These are phyloP conservation scores for Tulasnella sp. DNA, from an alignment of 768 basidiomycete genomes.

Conservation along the genomic window DNA sequence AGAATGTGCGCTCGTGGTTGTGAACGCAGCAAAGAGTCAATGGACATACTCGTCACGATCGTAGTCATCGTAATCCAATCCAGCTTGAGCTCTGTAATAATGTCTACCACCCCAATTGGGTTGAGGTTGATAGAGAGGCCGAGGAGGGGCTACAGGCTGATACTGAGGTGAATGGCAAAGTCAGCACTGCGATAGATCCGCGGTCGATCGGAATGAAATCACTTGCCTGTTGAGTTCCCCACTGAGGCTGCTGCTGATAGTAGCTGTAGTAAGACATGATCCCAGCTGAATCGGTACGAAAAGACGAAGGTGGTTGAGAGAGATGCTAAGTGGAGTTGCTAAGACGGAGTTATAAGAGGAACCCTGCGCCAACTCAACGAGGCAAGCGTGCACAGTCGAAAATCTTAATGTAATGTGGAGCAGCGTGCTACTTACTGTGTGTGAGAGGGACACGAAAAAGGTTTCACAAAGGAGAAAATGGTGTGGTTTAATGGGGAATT, in stretches of 20 bases:
- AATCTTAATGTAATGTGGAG: no score
- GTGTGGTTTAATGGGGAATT: no score
- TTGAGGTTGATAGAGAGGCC: slow-evolving; percentile 20
- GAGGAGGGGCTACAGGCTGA: slow-evolving; percentile 19
- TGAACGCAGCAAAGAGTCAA: background rate
- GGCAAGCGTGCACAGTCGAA: no score
- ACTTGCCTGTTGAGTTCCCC: slow-evolving; percentile 17
- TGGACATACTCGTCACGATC: slow-evolving; percentile 19
- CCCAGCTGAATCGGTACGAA: no score
- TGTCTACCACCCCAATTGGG: slow-evolving; percentile 16
- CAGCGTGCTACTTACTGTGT: no score
- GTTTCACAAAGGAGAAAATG: no score
- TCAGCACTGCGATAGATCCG: background rate
- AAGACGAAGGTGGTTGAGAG: no score
- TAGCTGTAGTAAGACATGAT: slow-evolving; percentile 23
- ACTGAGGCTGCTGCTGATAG: slow-evolving; percentile 20
- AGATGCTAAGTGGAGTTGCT: no score
- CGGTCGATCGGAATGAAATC: background rate
- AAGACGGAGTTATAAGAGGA: no score
- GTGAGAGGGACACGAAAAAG: no score
- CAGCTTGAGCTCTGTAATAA: slow-evolving; percentile 14
- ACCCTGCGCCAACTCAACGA: no score
- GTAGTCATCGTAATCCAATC: slow-evolving; percentile 17
- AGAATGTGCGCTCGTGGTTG: background rate
- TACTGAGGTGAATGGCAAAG: slow-evolving; percentile 7